Conservation (phyloP, 352 stramenopile genomes). For the Phytophthora sojae region DNA sequence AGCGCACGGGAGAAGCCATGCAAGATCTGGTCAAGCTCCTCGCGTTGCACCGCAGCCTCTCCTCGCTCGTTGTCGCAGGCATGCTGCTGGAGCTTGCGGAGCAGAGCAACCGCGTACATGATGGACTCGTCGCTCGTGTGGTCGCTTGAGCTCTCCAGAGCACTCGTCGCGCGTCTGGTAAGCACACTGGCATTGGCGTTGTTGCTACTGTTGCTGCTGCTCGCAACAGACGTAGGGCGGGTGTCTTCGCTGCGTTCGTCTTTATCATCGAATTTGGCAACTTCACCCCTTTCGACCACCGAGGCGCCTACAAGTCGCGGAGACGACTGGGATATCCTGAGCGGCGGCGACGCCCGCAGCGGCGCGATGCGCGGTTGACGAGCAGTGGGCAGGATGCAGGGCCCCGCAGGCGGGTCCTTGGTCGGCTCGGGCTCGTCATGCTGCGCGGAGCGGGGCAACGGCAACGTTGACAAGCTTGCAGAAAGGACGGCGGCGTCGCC, state of each 20-base stretch:
- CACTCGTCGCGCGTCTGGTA: conserved; percentile 24
- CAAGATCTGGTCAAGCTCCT: conserved; percentile 69
- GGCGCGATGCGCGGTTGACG: conserved; percentile 22
- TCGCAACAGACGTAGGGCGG: not conserved
- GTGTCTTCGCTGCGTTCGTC: conserved; percentile 16
- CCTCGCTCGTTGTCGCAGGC: conserved; percentile 39
- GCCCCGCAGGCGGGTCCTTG: conserved; percentile 25
- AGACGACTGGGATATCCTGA: conserved; percentile 40
- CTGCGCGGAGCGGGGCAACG: conserved; percentile 19
- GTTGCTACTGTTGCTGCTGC: conserved; percentile 11
- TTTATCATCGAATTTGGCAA: conserved; percentile 24
- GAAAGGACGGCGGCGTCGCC: conserved; percentile 32
- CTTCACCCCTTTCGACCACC: conserved; percentile 22
- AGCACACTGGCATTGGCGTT: not conserved
- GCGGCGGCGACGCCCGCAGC: conserved; percentile 4
- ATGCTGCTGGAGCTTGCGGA: conserved; percentile 64
- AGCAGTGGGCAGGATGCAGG: conserved; percentile 18
- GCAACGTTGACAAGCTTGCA: conserved; percentile 32
- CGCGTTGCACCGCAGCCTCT: conserved; percentile 49
- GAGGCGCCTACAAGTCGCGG: conserved; percentile 31
- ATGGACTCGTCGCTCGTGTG: conserved; percentile 53
- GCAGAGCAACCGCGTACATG: conserved; percentile 62
- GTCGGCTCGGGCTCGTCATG: conserved; percentile 20
- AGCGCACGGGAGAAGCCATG: conserved; percentile 66
- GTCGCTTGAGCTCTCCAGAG: conserved; percentile 33